phyloP scores from a whole-genome alignment of 768 basidiomycete genomes.

The Tremella mesenterica region DNA sequence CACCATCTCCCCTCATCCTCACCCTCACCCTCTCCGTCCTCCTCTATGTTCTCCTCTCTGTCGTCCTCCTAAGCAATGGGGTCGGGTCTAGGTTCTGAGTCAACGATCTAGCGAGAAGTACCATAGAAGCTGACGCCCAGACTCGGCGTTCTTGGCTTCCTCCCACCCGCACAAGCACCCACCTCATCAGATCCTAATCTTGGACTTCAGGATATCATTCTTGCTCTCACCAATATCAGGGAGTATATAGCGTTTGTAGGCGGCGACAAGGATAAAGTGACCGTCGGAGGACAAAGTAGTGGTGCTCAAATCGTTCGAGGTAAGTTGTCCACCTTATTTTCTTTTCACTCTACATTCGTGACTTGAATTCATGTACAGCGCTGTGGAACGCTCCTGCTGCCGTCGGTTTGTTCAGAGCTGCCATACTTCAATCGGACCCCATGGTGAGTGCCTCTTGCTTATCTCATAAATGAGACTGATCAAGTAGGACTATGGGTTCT shows the following conservation, averaged over 20 bases:
- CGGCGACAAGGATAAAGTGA: constrained; percentile 54
- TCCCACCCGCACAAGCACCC: constrained; percentile 50
- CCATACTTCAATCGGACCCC: constrained; percentile 78
- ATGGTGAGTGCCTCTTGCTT: constrained; percentile 52
- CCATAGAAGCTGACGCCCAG: constrained; percentile 42
- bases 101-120: background rate
- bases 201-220: constrained; percentile 49
- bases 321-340: constrained; percentile 16
- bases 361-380: constrained; percentile 44
- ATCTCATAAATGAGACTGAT: background rate
- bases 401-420: constrained; percentile 61
- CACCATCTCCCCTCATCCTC: constrained; percentile 2
- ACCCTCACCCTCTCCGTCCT: background rate
- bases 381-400: constrained; percentile 66
- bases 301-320: constrained; percentile 67
- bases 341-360: background rate
- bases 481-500: constrained; percentile 62
- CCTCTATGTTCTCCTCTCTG: background rate
- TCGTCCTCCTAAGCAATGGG: background rate
- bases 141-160: constrained; percentile 54
- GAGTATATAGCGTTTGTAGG: constrained; percentile 57
- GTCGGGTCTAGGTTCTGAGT: no score
- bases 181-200: constrained; percentile 49
- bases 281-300: constrained; percentile 71
- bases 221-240: constrained; percentile 60